phyloP scores from a whole-genome alignment of 139 green algal species.

The Coelastrella sp. region DNA sequence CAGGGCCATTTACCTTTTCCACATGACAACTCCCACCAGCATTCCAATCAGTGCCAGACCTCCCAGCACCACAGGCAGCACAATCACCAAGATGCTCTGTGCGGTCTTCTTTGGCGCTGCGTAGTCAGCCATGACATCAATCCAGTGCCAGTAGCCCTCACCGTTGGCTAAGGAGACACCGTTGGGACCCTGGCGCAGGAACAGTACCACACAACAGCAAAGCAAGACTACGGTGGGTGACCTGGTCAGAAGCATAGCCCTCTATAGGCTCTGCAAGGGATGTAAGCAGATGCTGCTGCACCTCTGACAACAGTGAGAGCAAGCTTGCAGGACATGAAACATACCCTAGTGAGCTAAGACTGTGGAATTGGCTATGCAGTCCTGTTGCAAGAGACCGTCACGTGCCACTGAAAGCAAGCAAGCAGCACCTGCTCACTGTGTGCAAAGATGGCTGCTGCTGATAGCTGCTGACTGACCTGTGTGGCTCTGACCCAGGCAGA shows the following conservation, averaged over 20 bases:
- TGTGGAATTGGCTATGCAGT: no score
- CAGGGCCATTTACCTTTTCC: constrained; percentile 11
- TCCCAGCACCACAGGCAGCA: constrained; percentile 27
- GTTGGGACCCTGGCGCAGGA: background rate
- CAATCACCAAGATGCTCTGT: background rate
- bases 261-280: no score
- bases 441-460: background rate
- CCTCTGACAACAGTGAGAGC: no score
- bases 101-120: background rate
- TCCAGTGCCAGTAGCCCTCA: constrained; percentile 16
- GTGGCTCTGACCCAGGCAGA: constrained; percentile 28
- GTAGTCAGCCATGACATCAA: constrained; percentile 20
- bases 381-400: no score
- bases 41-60: background rate
- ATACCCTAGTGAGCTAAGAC: no score
- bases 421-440: background rate
- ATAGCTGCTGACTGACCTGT: background rate
- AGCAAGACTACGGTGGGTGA: no score
- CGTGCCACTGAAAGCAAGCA: background rate
- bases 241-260: no score
- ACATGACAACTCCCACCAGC: background rate
- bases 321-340: no score
- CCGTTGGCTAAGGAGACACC: background rate
- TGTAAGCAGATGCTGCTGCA: no score
- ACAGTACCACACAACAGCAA: background rate